Base-by-base conservation (phyloP, 352 stramenopile species). In the Blastocystis hominis region DNA sequence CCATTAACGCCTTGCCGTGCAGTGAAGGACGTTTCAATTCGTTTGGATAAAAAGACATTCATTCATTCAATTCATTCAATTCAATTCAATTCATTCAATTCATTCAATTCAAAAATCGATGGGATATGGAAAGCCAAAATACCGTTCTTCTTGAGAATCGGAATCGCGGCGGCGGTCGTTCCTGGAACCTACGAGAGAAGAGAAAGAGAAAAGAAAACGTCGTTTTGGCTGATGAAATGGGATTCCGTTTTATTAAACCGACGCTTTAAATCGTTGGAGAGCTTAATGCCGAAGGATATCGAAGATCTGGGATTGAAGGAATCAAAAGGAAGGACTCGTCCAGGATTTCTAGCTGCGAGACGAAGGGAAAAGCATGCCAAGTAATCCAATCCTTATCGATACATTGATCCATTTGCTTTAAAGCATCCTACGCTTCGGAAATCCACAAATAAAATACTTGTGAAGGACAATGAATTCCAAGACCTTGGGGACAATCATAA, bases 381-480 rank as follows among this genome's bases (percentile, higher is more conserved):
- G 77, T 87, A 30, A 87, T 77, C 62, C 62, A 87, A 5, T 69
- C 77, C 44, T 87, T 87, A 34, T 75, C 53, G 55, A 87, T 87
- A 40, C 77, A 78, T 0, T 40, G 63, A 47, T 87, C 56, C 77
- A 87, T 87, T 3, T 38, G 44, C 20, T 78, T 30, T 9, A 87
- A 0, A 44, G 17, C 38, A 15, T 87, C 77, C 77, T 87, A 87
- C 38, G n/a, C 10, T 7, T 78, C 3, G 77, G 7, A 24, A 20
- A 36, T 15, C 9, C 5, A 36, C 9, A n/a, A 24, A 15, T 17
- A 20, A 10, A 44, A 1, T 56, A 87, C 77, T 36, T 87, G n/a
- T 15, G 17, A 56, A 34, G 77, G 77, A 75, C 77, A 87, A 50
- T 87, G 77, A 34, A 87, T 62, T 6, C 77, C 77, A 7, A 78